Conservation (phyloP, 2,329 filamentous ascomycete genomes). For the Ambrosiella beaveri region DNA sequence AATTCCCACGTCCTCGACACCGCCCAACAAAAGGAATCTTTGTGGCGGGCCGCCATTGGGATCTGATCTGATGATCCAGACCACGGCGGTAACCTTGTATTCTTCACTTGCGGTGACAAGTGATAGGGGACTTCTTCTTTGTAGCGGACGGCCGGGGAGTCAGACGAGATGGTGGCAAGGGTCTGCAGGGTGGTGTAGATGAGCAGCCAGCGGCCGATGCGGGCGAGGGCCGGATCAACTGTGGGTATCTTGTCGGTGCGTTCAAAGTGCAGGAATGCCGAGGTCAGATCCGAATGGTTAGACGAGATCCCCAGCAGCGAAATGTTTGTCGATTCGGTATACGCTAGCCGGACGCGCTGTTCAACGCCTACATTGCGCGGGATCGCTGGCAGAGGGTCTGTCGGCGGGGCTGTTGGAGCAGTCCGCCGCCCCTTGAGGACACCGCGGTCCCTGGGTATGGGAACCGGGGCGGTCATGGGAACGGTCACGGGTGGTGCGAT, state of each 20-base stretch:
- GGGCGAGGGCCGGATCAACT: conserved; percentile 35
- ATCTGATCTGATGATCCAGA: conserved; percentile 18
- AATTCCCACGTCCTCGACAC: conserved; percentile 17
- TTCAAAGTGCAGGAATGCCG: conserved; percentile 38
- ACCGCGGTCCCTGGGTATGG: background rate
- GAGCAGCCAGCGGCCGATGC: conserved; percentile 42
- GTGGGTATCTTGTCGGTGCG: conserved; percentile 33
- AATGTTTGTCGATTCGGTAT: conserved; percentile 43
- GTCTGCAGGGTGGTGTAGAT: conserved; percentile 44
- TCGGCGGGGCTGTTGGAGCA: conserved; percentile 17
- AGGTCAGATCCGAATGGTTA: conserved; percentile 33
- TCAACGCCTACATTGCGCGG: conserved; percentile 20
- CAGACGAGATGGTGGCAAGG: conserved; percentile 40
- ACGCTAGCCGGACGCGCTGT: conserved; percentile 36
- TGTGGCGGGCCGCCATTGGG: conserved; percentile 20
- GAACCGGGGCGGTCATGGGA: too few species aligned
- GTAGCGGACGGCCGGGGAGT: conserved; percentile 35
- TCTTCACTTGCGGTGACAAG: conserved; percentile 35
- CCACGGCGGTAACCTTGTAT: conserved; percentile 38
- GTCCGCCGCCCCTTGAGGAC: conserved; percentile 14
- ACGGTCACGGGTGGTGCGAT: conserved; percentile 20
- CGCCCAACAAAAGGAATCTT: conserved; percentile 36
- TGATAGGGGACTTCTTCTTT: conserved; percentile 38
- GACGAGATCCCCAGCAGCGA: conserved; percentile 36
- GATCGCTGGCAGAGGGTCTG: background rate